Evolutionary conservation across 208 protist species (phyloP), one percentile per base, ranked within the genome.

Genomic region (Trypanosoma congolense): DNA sequence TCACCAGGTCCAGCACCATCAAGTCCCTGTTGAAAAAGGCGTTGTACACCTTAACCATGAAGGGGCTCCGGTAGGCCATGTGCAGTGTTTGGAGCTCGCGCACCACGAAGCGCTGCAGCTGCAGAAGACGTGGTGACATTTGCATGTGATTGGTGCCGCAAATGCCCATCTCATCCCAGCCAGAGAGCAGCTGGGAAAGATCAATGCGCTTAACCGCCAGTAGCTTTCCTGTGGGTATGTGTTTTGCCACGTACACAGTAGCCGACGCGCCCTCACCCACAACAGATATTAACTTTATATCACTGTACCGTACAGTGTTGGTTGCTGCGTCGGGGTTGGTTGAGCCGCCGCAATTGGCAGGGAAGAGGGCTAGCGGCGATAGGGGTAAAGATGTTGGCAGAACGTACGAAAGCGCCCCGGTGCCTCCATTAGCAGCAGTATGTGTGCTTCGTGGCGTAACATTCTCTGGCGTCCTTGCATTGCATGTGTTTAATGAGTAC

Each of bases 21-120:
- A n/a, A 24, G 33, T 89, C 80, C 2, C 47, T 24, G 14, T 74
- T 8, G 54, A 73, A 91, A 56, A 90, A 95, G 16, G 87, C 87
- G 56, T 95, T 91, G 66, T 92, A 95, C 9, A 90, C 79, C 57
- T 95, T 95, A 46, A 92, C 87, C 72, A 95, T 87, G 59, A 91
- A 90, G 3, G 83, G 80, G 54, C 77, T 91, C 31, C 80, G 71
- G 65, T 95, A 95, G 25, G 82, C 75, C 36, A 88, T 58, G 67
- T 95, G 87, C 18, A 95, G 71, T 53, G 88, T 78, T 67, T 90
- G 87, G 30, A 95, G 64, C 68, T 95, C 83, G 12, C 87, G 82
- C 12, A 85, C 36, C 1, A 91, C 70, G 44, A 87, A 82, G 36
- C 67, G 71, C 50, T 90, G 61, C 28, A 95, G 72, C 69, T 92